phyloP scores from a whole-genome alignment of 2,329 filamentous ascomycete species.

The Trichoderma arundinaceum region DNA sequence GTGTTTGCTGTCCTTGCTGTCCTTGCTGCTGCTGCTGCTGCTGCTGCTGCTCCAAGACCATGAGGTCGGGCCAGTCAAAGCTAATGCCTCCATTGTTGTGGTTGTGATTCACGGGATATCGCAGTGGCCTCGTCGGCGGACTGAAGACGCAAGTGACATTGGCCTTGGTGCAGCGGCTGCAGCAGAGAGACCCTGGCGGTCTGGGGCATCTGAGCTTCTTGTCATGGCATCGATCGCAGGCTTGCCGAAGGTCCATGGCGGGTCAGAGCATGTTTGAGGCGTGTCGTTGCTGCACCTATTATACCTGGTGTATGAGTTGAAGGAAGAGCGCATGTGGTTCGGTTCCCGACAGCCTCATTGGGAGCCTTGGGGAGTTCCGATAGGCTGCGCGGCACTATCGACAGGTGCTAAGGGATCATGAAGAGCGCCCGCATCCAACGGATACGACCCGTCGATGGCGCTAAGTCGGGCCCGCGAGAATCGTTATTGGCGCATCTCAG shows the following conservation, averaged over 20 bases:
- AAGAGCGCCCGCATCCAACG: not conserved
- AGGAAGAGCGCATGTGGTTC: not conserved
- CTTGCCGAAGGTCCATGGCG: conserved; percentile 38
- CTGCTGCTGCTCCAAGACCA: conserved; percentile 32
- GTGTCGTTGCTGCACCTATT: no score
- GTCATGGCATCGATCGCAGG: conserved; percentile 53
- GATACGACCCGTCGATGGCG: conserved; percentile 27
- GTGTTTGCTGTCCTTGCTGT: not conserved
- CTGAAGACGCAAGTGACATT: conserved; percentile 51
- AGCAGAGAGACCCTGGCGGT: conserved; percentile 44
- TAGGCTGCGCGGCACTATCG: not conserved
- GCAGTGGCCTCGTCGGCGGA: conserved; percentile 42
- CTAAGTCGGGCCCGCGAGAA: conserved; percentile 5
- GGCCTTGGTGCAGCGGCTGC: conserved; percentile 51
- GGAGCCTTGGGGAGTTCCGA: not conserved
- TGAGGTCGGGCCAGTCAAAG: conserved; percentile 38
- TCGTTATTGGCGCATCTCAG: conserved; percentile 21
- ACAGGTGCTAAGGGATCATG: not conserved
- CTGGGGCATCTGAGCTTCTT: conserved; percentile 56
- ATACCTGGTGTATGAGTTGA: not conserved
- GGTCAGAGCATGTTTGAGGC: not conserved
- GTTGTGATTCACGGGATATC: not conserved
- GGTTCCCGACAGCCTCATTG: not conserved
- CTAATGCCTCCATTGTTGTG: not conserved
- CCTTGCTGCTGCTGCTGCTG: conserved; percentile 3